These are phyloP conservation scores for Microsporum ferrugineum DNA, from an alignment of 2,329 filamentous ascomycete genomes.

Conservation along the genomic window DNA sequence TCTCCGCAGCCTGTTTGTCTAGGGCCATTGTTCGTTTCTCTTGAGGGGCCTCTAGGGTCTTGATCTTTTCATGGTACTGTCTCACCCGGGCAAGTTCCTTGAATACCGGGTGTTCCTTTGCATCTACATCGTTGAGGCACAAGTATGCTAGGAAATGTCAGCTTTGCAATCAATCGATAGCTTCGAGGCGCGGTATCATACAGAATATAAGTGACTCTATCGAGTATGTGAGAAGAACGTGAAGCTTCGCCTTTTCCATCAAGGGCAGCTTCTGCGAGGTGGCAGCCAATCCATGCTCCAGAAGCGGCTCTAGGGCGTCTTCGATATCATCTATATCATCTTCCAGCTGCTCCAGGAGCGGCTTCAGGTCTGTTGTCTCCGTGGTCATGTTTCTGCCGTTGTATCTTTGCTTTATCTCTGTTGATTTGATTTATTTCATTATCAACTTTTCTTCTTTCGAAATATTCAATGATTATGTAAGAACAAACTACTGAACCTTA, in stretches of 20 bases:
- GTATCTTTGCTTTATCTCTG: neutral
- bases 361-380: constrained; percentile 49
- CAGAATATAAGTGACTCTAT: constrained; percentile 86
- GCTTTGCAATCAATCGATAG: neutral
- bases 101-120: constrained; percentile 76
- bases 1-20: constrained; percentile 64
- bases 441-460: neutral
- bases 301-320: constrained; percentile 59
- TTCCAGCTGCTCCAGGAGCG: constrained; percentile 62
- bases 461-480: neutral
- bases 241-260: constrained; percentile 90
- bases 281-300: constrained; percentile 52
- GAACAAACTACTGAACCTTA: neutral
- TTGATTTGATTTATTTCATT: neutral
- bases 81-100: constrained; percentile 74
- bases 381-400: constrained; percentile 24
- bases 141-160: constrained; percentile 49
- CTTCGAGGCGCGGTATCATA: constrained; percentile 32
- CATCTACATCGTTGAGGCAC: constrained; percentile 64
- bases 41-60: constrained; percentile 55
- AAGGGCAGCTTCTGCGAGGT: constrained; percentile 69
- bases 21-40: constrained; percentile 47
- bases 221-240: constrained; percentile 75
- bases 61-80: constrained; percentile 89
- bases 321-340: constrained; percentile 70